Evolutionary conservation across 176 grass and related monocot species (phyloP), one percentile per base, ranked within the genome.

Genomic region (Bothriochloa decipiens): DNA sequence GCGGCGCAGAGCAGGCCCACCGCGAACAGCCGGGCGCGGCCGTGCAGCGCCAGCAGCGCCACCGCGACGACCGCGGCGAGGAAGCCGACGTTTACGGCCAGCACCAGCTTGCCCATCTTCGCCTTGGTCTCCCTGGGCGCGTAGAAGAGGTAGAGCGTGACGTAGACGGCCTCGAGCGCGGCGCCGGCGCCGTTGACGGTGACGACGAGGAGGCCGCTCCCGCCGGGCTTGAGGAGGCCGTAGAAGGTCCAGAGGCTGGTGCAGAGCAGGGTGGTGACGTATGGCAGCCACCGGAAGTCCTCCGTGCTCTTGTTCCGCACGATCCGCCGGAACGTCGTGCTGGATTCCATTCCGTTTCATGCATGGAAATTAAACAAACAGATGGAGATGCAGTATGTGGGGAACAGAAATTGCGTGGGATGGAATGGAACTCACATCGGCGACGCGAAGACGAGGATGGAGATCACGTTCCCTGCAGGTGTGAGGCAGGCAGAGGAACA

Each of bases 381-480:
- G n/a, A n/a, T n/a, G n/a, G n/a, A n/a, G n/a, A n/a, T n/a, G n/a
- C n/a, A n/a, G n/a, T n/a, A n/a, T n/a, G n/a, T n/a, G n/a, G n/a
- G n/a, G n/a, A 6, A n/a, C 26, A 28, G 8, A 12, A 43, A 27
- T 35, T 7, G 43, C 66, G 49, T n/a, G n/a, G n/a, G n/a, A n/a
- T 52, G 49, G 50, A 20, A 29, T 18, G 4, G 74, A 85, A 86
- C 91, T 91, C 49, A 90, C 91, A 97, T 86, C 67, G 94, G 94
- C 16, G 91, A 97, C 0, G 91, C 68, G 80, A 97, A 97, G 26
- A 97, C 94, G 20, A 97, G 85, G 25, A 97, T 88, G 35, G 94
- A 97, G 83, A 97, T 90, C 32, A 97, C 29, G 86, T 97, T 97
- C 36, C 91, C 94, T 97, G n/a, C n/a, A n/a, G 89, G 55, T n/a